Evolutionary conservation across 2,329 filamentous ascomycete genomes (phyloP).

Genomic region (Pseudogymnoascus sp.): DNA sequence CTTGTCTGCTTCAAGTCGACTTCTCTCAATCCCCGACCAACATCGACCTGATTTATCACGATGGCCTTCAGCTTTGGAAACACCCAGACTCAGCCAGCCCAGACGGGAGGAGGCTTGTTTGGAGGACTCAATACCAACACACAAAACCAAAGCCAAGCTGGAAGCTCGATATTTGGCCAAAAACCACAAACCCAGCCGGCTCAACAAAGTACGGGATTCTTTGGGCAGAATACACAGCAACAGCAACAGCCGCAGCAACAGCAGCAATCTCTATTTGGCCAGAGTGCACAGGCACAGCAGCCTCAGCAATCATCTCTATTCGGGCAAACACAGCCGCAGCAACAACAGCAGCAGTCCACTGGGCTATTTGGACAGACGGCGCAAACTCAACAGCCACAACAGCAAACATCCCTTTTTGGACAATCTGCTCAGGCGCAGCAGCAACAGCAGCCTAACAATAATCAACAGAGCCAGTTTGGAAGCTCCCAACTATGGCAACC

Average conservation of each 20-base stretch:
- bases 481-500: constrained; percentile 25
- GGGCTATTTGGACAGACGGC: constrained; percentile 15
- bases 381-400: constrained; percentile 23
- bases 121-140: constrained; percentile 11
- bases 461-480: constrained; percentile 19
- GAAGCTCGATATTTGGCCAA: constrained; percentile 17
- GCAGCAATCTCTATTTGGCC: constrained; percentile 21
- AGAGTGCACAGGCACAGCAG: constrained; percentile 20
- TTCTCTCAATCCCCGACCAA: background rate
- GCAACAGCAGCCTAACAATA: constrained; percentile 24
- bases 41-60: background rate
- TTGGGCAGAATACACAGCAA: constrained; percentile 8
- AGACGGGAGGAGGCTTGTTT: constrained; percentile 16
- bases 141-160: constrained; percentile 17
- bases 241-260: constrained; percentile 30
- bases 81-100: constrained; percentile 6
- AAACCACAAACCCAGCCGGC: constrained; percentile 16
- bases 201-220: constrained; percentile 17
- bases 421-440: constrained; percentile 31
- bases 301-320: constrained; percentile 18
- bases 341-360: constrained; percentile 15
- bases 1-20: background rate
- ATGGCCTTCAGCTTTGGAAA: constrained; percentile 9
- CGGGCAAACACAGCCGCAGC: constrained; percentile 16
- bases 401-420: constrained; percentile 33